Evolutionary conservation across 75 land plant genomes (phyloP), one percentile per base, ranked within the genome.

Genomic region (Selaginella tamariscina): DNA sequence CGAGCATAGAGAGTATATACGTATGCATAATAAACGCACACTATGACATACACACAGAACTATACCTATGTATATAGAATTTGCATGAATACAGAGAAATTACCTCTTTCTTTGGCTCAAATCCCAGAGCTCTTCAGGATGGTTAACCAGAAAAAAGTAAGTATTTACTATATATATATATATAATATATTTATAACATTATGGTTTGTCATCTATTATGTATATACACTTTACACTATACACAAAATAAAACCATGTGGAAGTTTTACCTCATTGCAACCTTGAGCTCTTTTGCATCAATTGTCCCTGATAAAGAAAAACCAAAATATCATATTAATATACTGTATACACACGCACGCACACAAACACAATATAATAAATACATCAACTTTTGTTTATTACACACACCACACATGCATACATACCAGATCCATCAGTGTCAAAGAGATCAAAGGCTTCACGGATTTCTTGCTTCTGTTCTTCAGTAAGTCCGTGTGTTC

Each of bases 401-500:
- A 5, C 49, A 39, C 49, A n/a, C 15, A 39, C 5, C n/a, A 39
- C 11, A 39, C 15, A 15, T 39, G 49, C 5, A 39, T 5, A 39
- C 56, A 39, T 5, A 39, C 49, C 49, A 5, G 49, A 39, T 39
- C 11, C 5, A 39, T 39, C 49, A 5, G 49, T 39, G 49, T 39
- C 49, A 39, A 39, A 39, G 11, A 39, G 5, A 15, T 39, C 49
- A 15, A 39, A 39, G 49, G 49, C 49, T 15, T 39, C 49, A 15
- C 49, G 49, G 15, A 39, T 5, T 15, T 39, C 49, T 5, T 15
- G 5, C 49, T 15, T 5, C 49, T 39, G 49, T 15, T 39, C 49
- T 5, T 39, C 49, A 5, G 49, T 39, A 15, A 39, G 5, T 15
- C 49, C 49, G 11, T 39, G 49, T 39, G 79, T 69, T 29, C 91